Base-by-base conservation (phyloP, 2,329 filamentous ascomycete species). In the Colletotrichum sansevieriae region DNA sequence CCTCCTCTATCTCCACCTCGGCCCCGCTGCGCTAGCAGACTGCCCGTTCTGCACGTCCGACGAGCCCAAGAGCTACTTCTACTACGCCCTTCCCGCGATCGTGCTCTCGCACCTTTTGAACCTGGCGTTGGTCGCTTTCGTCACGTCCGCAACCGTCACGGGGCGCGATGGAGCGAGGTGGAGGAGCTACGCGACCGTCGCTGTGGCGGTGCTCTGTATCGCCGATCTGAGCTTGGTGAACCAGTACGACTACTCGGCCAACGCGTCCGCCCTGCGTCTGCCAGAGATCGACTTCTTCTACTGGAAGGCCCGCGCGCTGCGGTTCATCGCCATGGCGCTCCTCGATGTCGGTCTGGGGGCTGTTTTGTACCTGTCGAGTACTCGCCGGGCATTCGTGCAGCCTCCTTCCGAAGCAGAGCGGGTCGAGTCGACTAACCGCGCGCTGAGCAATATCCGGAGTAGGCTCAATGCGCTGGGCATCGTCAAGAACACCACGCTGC, bases 41-140 rank as follows among this genome's bases (percentile, higher is more conserved):
- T 98, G 95, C 78, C 86, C 88, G n/a, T 97, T 97, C 82, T 98
- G 95, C 85, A 84, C 82, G 58, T 81, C 88, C n/a, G 90, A 92
- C 67, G 89, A 92, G 55, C 85, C 89, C 5, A 83, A 82, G 43
- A 88, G 87, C 47, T 98, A 94, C 82, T 85, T 97, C 56, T 87
- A 92, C 77, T 98, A 97, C 80, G 91, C 92, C 13, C 80, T 97
- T 0, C 92, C 95, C 0, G 84, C 88, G 29, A 82, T 97, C 8
- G 75, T 95, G 1, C 83, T 88, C 13, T 91, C 93, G n/a, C 95
- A 99, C 79, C 82, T 98, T 9, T 76, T 90, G 55, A 96, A 98
- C 80, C 85, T 97, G 58, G 80, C 88, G 63, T 79, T 91, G 54
- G 80, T 97, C 18, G 93, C 92, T 4, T 74, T 93, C 51, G 90